Conservation (phyloP, 2,329 filamentous ascomycete species). For the Lecanosticta acicola region DNA sequence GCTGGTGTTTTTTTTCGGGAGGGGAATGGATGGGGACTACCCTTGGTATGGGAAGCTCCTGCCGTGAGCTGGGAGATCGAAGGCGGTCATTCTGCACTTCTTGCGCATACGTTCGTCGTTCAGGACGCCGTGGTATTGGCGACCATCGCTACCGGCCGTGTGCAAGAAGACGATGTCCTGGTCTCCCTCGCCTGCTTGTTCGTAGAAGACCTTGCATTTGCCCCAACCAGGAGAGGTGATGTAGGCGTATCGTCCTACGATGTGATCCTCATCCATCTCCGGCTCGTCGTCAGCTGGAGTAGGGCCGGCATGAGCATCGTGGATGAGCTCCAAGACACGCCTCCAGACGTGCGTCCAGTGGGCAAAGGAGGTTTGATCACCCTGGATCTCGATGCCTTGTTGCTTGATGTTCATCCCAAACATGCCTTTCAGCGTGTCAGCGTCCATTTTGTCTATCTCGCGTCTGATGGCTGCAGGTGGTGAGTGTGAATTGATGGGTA, state of each 20-base stretch:
- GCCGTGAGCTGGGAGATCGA: constrained; percentile 48
- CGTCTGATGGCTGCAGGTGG: constrained; percentile 12
- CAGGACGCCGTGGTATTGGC: constrained; percentile 50
- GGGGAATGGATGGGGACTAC: not conserved
- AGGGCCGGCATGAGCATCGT: constrained; percentile 44
- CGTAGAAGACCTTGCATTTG: constrained; percentile 47
- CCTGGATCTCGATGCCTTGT: constrained; percentile 44
- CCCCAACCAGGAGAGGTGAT: constrained; percentile 44
- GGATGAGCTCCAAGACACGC: constrained; percentile 44
- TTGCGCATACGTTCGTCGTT: constrained; percentile 44
- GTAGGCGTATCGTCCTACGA: constrained; percentile 46
- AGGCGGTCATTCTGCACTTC: constrained; percentile 46
- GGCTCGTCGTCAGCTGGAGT: constrained; percentile 38
- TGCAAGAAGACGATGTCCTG: constrained; percentile 40
- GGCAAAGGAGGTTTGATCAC: constrained; percentile 42
- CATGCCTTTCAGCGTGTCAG: constrained; percentile 23
- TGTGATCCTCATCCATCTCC: constrained; percentile 38
- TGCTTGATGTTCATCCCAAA: constrained; percentile 47
- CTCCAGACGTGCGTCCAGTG: constrained; percentile 45
- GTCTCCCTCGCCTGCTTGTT: constrained; percentile 42
- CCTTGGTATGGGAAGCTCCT: constrained; percentile 43
- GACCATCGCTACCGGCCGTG: constrained; percentile 40
- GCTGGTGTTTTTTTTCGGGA: not conserved
- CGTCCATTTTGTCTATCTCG: constrained; percentile 7
- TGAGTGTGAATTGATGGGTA: not conserved